A percentile compares a stretch with the other conserved stretches of the same genome.
These are phyloP conservation scores for Peronospora tabacina DNA, from an alignment of 352 stramenopile genomes.

Conservation along the genomic window DNA sequence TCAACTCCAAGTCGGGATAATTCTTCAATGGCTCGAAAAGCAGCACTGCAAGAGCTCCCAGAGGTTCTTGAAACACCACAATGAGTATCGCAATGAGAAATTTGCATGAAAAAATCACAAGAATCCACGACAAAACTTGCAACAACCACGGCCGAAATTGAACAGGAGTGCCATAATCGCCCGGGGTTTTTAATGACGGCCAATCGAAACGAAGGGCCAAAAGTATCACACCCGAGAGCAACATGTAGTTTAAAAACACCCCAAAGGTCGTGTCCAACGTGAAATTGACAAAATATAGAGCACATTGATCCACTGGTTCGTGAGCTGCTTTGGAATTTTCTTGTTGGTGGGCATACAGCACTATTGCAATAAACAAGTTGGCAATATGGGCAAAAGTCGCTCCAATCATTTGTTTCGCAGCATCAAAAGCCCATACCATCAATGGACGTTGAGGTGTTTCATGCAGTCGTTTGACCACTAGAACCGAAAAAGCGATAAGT, in stretches of 20 bases:
- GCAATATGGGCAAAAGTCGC: constrained; percentile 77
- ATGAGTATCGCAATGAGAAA: constrained; percentile 74
- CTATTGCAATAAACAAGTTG: constrained; percentile 82
- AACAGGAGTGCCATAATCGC: constrained; percentile 75
- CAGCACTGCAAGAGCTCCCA: constrained; percentile 49
- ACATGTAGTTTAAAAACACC: constrained; percentile 76
- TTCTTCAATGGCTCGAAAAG: constrained; percentile 61
- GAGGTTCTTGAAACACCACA: constrained; percentile 52
- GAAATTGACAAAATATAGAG: constrained; percentile 88
- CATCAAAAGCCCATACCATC: constrained; percentile 79
- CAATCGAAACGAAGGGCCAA: constrained; percentile 52
- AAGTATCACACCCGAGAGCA: constrained; percentile 51
- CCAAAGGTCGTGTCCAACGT: constrained; percentile 81
- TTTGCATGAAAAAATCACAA: constrained; percentile 76
- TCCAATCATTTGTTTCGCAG: constrained; percentile 82
- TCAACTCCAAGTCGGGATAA: constrained; percentile 66
- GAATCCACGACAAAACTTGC: constrained; percentile 72
- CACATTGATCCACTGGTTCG: constrained; percentile 60
- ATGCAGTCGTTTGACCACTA: constrained; percentile 62
- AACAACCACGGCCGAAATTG: constrained; percentile 57
- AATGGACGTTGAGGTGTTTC: constrained; percentile 74
- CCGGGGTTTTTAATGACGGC: constrained; percentile 48
- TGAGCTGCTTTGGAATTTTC: constrained; percentile 27
- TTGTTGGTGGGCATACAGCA: constrained; percentile 67
- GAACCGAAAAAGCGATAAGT: constrained; percentile 76